Base-by-base conservation (phyloP, 2,329 filamentous ascomycete species). In the Epichloe gansuensis region DNA sequence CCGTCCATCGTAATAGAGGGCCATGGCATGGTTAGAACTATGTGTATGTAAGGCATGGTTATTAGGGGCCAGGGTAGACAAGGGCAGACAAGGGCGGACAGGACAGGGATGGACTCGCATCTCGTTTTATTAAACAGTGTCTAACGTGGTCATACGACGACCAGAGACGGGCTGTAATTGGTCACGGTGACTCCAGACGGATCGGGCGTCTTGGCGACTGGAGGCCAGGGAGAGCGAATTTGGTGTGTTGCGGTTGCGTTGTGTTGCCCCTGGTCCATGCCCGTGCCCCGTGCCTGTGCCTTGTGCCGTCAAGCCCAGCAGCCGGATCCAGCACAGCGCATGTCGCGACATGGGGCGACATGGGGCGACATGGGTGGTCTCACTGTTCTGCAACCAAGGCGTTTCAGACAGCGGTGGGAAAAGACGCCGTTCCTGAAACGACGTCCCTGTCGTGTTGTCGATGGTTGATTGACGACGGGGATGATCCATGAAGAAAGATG, bases 351-450 rank as follows among this genome's bases (percentile, higher is more conserved):
- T 21, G 17, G 17, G 17, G 17, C 17, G 17, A 21, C 17, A 21
- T 21, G 17, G 17, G 17, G 50, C 44, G 31, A 41, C 53, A 55
- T 48, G 50, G 50, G 43, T 31, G 39, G 53, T 25, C 50, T 21
- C 17, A 21, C 17, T 21, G 17, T 21, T 21, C 17, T 48, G 48
- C 48, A 38, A 52, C 51, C 56, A 43, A 25, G 47, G 55, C 57
- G 62, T 64, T 64, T 63, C 62, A 57, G 56, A 46, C 58, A 55
- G 57, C 57, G 59, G 59, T 58, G 58, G 59, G 57, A 58, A 61
- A 59, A 60, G 60, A 59, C 56, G 54, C 58, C 53, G 61, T 63
- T 61, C 60, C 60, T 62, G 61, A 62, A 62, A 63, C 61, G 59
- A 56, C 53, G 48, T 21, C 31, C 31, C 46, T 37, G 46, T 47